phyloP scores from a whole-genome alignment of 805 yeast genomes.

The Yarrowia yakushimensis region DNA sequence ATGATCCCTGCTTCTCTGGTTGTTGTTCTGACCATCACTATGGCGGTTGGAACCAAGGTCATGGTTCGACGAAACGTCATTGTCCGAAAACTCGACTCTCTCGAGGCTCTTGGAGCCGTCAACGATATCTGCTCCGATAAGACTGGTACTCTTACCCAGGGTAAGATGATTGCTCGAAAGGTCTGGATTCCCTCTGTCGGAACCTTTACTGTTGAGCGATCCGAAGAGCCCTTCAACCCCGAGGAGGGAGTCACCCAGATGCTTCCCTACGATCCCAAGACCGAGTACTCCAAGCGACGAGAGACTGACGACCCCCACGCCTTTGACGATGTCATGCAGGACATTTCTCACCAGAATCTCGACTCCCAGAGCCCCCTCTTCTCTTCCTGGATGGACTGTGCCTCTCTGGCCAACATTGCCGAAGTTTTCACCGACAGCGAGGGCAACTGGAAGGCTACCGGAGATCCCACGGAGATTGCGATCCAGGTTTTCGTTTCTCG shows the following conservation, averaged over 20 bases:
- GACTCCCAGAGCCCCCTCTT: slow-evolving; percentile 33
- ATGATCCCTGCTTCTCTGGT: slow-evolving; percentile 81
- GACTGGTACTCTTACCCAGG: slow-evolving; percentile 78
- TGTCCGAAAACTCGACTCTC: slow-evolving; percentile 71
- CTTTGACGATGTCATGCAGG: background rate
- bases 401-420: slow-evolving; percentile 80
- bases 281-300: slow-evolving; percentile 30
- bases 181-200: slow-evolving; percentile 68
- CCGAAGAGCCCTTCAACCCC: slow-evolving; percentile 64
- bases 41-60: slow-evolving; percentile 77
- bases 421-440: slow-evolving; percentile 41
- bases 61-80: slow-evolving; percentile 69
- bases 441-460: slow-evolving; percentile 67
- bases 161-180: slow-evolving; percentile 69
- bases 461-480: slow-evolving; percentile 89
- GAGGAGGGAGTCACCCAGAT: slow-evolving; percentile 48
- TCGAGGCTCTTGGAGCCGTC: slow-evolving; percentile 75
- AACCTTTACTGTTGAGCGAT: slow-evolving; percentile 50
- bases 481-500: slow-evolving; percentile 73
- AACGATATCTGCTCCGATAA: slow-evolving; percentile 79
- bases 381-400: slow-evolving; percentile 55
- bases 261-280: slow-evolving; percentile 29
- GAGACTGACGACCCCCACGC: slow-evolving; percentile 28
- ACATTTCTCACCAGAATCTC: background rate
- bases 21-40: slow-evolving; percentile 78